Evolutionary conservation across 495 filamentous ascomycete genomes (phyloP), one percentile per base, ranked within the genome.

Genomic region (Neurospora sp.): DNA sequence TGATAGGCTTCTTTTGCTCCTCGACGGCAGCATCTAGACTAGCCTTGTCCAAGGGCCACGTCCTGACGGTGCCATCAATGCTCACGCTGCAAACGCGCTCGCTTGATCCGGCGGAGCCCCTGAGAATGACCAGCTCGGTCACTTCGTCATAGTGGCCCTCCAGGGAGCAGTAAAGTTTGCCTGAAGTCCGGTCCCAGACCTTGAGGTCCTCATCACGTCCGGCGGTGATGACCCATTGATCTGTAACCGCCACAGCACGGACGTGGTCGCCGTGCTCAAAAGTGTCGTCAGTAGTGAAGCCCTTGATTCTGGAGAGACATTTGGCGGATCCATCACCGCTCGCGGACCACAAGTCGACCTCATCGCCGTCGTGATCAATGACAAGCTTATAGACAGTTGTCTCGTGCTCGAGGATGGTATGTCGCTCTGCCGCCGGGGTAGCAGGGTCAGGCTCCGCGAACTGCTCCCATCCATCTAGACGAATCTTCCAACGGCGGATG

Each of bases 131-230:
- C 44, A 98, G 80, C 44, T 91, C 93, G 5, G 92, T 97, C 38
- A 99, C 91, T 78, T 98, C 96, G 75, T 98, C 93, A 79, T 88
- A 98, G 80, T 99, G 96, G 1, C 96, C 96, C 20, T 88, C 86
- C 71, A 95, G 93, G 3, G 87, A 87, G 77, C 92, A 91, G 75
- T 91, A 85, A 65, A 97, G 85, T 74, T 91, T 86, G 18, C 94
- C 96, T 69, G 87, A 92, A 76, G 83, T 53, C 47, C 80, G 78
- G 78, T 97, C 91, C 95, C 95, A 99, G 14, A 98, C 88, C 73
- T 95, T 91, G 69, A 99, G 86, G 72, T 96, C 89, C 81, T 99
- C 96, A 78, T 97, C 93, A 71, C 96, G 83, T 72, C 96, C 97
- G 0, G 90, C 94, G 0, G 94, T 98, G 27, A 97, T 83, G n/a